phyloP scores from a whole-genome alignment of 345 rosid genomes.

The Ricinus communis region DNA sequence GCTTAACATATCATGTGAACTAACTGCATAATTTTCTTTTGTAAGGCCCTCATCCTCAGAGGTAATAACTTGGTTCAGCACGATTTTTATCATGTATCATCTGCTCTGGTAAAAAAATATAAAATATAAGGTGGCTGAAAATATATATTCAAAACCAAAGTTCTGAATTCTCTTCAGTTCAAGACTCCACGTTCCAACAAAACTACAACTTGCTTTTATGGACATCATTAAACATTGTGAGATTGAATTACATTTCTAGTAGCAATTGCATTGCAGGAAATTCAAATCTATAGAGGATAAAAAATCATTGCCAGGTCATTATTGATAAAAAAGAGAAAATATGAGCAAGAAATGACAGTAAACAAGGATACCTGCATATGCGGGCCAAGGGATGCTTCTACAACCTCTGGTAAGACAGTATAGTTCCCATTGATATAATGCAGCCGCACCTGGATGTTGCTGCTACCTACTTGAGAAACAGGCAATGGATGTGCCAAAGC shows the following conservation, averaged over 20 bases:
- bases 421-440: slow-evolving; percentile 97
- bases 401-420: slow-evolving; percentile 97
- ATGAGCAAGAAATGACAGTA: background rate
- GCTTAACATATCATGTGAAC: background rate
- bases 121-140: background rate
- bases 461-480: slow-evolving; percentile 88
- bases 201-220: background rate
- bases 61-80: background rate
- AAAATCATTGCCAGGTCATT: background rate
- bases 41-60: background rate
- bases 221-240: too few species aligned
- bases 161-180: background rate
- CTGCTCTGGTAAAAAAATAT: background rate
- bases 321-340: background rate
- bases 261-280: background rate
- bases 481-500: slow-evolving; percentile 75
- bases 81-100: background rate
- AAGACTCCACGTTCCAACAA: background rate
- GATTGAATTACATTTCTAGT: background rate
- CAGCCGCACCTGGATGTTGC: slow-evolving; percentile 89
- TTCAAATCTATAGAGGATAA: background rate
- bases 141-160: too few species aligned
- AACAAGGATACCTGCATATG: slow-evolving; percentile 84
- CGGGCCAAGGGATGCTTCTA: slow-evolving; percentile 98
- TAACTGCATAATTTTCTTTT: background rate